Evolutionary conservation across 345 rosid species (phyloP).

Genomic region (Dimocarpus longan): DNA sequence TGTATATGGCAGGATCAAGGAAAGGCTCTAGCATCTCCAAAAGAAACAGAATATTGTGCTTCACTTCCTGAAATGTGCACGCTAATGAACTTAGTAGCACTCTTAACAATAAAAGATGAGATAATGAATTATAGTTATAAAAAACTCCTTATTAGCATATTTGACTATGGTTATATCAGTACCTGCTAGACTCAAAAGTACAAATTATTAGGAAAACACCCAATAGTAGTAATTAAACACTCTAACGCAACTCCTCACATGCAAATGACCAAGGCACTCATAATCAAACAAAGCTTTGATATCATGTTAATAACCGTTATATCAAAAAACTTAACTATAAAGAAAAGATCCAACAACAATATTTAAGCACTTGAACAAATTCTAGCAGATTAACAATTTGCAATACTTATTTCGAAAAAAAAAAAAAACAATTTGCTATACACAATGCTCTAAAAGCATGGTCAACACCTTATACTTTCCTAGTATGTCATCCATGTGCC

Average conservation of each 20-base stretch:
- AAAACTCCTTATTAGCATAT: not conserved
- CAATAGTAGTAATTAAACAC: too few species aligned
- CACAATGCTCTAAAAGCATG: not conserved
- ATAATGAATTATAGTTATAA: not conserved
- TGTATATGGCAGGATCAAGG: conserved; percentile 65
- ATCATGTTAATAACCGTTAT: not conserved
- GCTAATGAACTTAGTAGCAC: not conserved
- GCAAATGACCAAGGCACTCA: not conserved
- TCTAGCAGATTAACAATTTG: not conserved
- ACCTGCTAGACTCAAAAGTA: not conserved
- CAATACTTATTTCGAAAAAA: too few species aligned
- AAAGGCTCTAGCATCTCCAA: conserved; percentile 86
- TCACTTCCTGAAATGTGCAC: conserved; percentile 60
- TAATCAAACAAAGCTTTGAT: not conserved
- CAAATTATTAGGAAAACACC: not conserved
- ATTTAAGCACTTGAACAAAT: not conserved
- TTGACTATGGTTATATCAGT: not conserved
- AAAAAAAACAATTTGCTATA: not conserved
- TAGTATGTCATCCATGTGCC: conserved; percentile 77
- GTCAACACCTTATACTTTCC: conserved; percentile 71
- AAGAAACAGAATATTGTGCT: conserved; percentile 79
- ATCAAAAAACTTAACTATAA: not conserved
- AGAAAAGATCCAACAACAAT: not conserved
- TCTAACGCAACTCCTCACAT: not conserved
- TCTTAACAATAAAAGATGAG: not conserved